A percentile compares a stretch with the other conserved stretches of the same genome.
phyloP scores from a whole-genome alignment of 768 basidiomycete genomes.

The Rhizopogon roseolus region DNA sequence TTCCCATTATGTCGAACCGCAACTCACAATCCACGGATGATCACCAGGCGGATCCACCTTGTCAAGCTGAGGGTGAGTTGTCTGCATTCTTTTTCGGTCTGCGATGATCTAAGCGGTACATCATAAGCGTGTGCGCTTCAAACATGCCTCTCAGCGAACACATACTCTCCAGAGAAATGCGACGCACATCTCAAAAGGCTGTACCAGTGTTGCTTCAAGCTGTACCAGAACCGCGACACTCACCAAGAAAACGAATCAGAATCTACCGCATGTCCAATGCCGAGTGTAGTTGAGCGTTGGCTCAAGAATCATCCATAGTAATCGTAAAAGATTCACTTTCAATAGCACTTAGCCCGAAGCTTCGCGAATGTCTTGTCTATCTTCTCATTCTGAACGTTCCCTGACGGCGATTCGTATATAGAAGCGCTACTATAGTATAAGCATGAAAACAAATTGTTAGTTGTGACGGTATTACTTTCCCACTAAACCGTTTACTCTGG shows the following conservation, averaged over 20 bases:
- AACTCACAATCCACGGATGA: neutral
- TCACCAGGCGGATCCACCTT: neutral
- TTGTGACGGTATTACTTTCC: too few relatives aligned
- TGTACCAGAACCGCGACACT: slow-evolving; percentile 40
- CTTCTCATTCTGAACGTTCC: too few relatives aligned
- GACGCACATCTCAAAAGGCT: slow-evolving; percentile 44
- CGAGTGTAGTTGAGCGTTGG: slow-evolving; percentile 52
- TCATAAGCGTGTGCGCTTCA: slow-evolving; percentile 59
- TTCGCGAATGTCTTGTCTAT: too few relatives aligned
- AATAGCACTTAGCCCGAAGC: too few relatives aligned
- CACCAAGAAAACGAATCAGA: slow-evolving; percentile 31
- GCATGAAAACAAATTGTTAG: too few relatives aligned
- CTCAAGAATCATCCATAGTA: slow-evolving; percentile 42
- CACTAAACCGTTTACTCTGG: too few relatives aligned
- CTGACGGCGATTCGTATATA: too few relatives aligned
- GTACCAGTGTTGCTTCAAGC: slow-evolving; percentile 56
- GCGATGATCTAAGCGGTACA: neutral
- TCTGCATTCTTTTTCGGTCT: neutral
- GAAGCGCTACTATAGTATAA: too few relatives aligned
- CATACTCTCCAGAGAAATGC: slow-evolving; percentile 62
- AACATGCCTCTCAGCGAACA: slow-evolving; percentile 56
- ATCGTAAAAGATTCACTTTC: neutral
- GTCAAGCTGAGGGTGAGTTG: neutral
- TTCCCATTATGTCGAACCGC: neutral
- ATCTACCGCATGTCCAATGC: slow-evolving; percentile 61